phyloP scores from a whole-genome alignment of 495 filamentous ascomycete genomes.

The Aspergillus wentii region DNA sequence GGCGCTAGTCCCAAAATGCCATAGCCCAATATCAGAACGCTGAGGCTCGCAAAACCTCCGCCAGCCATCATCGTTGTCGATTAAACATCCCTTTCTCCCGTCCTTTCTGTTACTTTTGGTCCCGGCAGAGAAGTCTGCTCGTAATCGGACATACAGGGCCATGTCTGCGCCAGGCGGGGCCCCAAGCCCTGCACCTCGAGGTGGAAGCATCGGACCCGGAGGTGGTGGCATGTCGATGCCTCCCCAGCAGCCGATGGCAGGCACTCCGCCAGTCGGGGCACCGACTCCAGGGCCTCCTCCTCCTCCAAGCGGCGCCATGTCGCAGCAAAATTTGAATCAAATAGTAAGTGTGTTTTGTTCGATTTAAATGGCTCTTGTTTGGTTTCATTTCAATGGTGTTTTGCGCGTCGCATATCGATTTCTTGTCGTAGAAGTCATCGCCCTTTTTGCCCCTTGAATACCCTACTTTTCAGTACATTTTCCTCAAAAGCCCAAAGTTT shows the following conservation, averaged over 20 bases:
- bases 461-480: no score
- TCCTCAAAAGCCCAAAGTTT: no score
- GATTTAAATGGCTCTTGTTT: background rate
- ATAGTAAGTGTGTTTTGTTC: conserved; percentile 65
- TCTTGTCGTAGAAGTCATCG: conserved; percentile 1
- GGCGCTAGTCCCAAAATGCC: conserved; percentile 8
- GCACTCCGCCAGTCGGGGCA: conserved; percentile 30
- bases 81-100: background rate
- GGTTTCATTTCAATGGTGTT: conserved; percentile 1
- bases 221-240: conserved; percentile 47
- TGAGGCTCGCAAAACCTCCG: conserved; percentile 5
- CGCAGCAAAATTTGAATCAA: conserved; percentile 88
- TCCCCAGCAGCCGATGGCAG: conserved; percentile 42
- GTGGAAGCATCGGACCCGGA: conserved; percentile 49
- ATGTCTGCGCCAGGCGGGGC: conserved; percentile 48
- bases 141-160: conserved; percentile 2
- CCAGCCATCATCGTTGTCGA: background rate
- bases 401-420: background rate
- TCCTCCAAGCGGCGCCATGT: conserved; percentile 48
- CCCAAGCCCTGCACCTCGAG: conserved; percentile 44
- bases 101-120: background rate
- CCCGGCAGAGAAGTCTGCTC: conserved; percentile 2
- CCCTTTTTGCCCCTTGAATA: no score
- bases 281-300: conserved; percentile 33
- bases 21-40: conserved; percentile 15